A percentile compares a stretch with the other conserved stretches of the same genome.
These are phyloP conservation scores for Tulasnella sp. DNA, from an alignment of 768 basidiomycete species.

Conservation along the genomic window DNA sequence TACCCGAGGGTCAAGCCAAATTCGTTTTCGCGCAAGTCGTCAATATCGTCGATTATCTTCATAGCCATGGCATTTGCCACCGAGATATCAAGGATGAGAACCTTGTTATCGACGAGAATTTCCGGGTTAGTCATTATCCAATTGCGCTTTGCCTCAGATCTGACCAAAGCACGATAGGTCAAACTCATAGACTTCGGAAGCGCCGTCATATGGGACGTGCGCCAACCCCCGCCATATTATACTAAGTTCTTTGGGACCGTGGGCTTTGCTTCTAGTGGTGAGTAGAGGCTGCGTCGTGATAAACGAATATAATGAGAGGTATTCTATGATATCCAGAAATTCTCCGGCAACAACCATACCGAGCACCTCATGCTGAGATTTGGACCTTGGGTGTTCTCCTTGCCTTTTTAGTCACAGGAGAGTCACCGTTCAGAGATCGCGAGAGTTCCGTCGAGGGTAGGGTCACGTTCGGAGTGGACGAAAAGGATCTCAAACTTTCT, in stretches of 20 bases:
- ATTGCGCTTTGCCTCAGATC: background rate
- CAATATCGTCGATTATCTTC: constrained; percentile 68
- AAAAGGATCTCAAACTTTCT: constrained; percentile 17
- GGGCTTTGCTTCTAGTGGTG: constrained; percentile 21
- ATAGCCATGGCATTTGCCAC: constrained; percentile 27
- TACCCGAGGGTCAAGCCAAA: constrained; percentile 65
- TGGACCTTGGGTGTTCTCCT: constrained; percentile 34
- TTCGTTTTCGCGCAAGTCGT: constrained; percentile 82
- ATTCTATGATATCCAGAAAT: constrained; percentile 26
- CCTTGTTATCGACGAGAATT: constrained; percentile 33
- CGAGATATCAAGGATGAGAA: constrained; percentile 35
- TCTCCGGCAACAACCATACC: constrained; percentile 26
- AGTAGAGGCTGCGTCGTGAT: too few species aligned
- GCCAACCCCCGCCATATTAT: constrained; percentile 50
- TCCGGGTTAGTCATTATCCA: constrained; percentile 32
- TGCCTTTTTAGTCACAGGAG: constrained; percentile 30
- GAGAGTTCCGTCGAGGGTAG: constrained; percentile 20
- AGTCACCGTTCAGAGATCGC: constrained; percentile 26
- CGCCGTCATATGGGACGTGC: constrained; percentile 59
- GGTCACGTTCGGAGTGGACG: constrained; percentile 18
- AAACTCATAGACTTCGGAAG: constrained; percentile 96
- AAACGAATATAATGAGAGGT: too few species aligned
- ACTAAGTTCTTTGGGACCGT: constrained; percentile 43
- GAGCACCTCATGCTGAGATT: constrained; percentile 30
- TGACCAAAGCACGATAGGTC: constrained; percentile 38